Conservation (phyloP, 768 basidiomycete genomes). For the Pulveroboletus sp. region DNA sequence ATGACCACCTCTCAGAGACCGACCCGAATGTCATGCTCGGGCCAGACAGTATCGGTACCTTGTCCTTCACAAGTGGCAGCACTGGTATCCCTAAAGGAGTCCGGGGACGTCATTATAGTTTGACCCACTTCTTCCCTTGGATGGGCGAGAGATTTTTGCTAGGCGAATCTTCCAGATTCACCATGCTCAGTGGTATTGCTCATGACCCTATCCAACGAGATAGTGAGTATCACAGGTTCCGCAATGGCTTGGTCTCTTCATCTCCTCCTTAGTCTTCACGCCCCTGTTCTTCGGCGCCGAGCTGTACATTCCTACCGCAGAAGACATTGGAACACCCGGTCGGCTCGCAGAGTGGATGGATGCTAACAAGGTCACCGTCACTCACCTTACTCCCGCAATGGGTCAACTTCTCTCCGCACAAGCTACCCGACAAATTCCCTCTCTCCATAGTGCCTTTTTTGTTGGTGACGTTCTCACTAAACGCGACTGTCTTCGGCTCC, state of each 20-base stretch:
- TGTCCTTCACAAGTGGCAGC: conserved; percentile 95
- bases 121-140: conserved; percentile 99
- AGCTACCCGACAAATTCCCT: conserved; percentile 75
- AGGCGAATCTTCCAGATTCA: conserved; percentile 74
- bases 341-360: conserved; percentile 99
- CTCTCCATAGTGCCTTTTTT: conserved; percentile 89
- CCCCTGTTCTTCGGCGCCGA: conserved; percentile 96
- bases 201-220: conserved; percentile 99
- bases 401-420: conserved; percentile 95
- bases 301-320: conserved; percentile 92
- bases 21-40: conserved; percentile 84
- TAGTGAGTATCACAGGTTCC: conserved; percentile 55
- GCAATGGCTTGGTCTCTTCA: not conserved
- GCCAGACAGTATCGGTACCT: conserved; percentile 91
- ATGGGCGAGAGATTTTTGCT: conserved; percentile 88
- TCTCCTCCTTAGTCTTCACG: conserved; percentile 74
- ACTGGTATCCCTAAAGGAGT: conserved; percentile 99
- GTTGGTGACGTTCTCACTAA: conserved; percentile 99
- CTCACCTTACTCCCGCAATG: conserved; percentile 98
- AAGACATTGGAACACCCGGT: conserved; percentile 96
- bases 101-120: conserved; percentile 85
- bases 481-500: conserved; percentile 92
- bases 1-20: conserved; percentile 49
- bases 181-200: conserved; percentile 98
- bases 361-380: conserved; percentile 83